Percentiles rank a stretch among this genome's conserved stretches.
Evolutionary conservation across 2,329 filamentous ascomycete species (phyloP).

Genomic region (Cryphonectria nitschkei): DNA sequence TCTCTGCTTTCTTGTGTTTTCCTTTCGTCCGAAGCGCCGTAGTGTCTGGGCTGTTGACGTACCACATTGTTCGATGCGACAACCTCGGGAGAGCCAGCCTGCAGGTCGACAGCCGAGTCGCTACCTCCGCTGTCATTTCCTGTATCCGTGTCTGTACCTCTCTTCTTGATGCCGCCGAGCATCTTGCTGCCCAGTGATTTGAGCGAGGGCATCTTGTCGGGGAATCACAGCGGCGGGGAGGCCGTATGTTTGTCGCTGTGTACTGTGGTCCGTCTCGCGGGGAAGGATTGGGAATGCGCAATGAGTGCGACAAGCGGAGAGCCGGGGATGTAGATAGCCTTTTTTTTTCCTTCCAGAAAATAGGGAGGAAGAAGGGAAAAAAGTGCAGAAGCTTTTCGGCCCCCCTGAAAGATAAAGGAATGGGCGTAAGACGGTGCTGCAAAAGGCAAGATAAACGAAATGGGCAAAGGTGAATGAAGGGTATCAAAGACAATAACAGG

Average conservation of each 20-base stretch:
- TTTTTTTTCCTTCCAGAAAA: not conserved
- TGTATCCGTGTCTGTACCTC: conserved; percentile 29
- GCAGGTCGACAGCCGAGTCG: conserved; percentile 35
- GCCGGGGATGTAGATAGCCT: not conserved
- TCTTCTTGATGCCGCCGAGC: conserved; percentile 58
- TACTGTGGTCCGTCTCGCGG: not conserved
- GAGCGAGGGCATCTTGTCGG: conserved; percentile 39
- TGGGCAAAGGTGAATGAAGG: conserved; percentile 2
- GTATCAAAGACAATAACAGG: conserved; percentile 22
- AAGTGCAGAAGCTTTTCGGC: not conserved
- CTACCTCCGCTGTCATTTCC: conserved; percentile 13
- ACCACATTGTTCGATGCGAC: conserved; percentile 69
- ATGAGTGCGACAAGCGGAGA: not conserved
- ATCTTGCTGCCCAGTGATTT: conserved; percentile 60
- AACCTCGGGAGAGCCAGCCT: conserved; percentile 66
- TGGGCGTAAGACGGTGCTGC: conserved; percentile 4
- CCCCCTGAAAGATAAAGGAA: not conserved
- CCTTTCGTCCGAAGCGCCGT: conserved; percentile 23
- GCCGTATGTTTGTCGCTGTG: not conserved
- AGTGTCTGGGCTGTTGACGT: conserved; percentile 38
- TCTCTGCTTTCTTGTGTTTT: conserved; percentile 21
- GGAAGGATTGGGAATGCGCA: not conserved
- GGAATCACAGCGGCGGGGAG: not conserved
- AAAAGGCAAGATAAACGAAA: not conserved
- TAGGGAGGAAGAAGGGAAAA: not conserved